A percentile compares a stretch with the other conserved stretches of the same genome.
These are phyloP conservation scores for Kluyveromyces sp. DNA, from an alignment of 1,139 yeast genomes.

Conservation along the genomic window DNA sequence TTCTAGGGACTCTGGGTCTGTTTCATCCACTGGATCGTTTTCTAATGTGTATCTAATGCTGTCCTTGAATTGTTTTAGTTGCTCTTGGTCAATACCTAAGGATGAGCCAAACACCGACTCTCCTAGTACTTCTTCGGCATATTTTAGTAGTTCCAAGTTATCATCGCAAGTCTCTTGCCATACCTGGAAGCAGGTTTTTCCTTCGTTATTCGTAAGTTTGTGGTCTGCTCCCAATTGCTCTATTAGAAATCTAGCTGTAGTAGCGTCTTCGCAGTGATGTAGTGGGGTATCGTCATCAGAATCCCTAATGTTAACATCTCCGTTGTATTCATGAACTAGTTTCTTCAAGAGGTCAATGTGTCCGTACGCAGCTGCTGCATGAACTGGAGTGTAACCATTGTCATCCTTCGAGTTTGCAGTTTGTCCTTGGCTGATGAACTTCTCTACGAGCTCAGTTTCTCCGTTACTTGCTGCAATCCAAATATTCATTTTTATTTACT, in stretches of 20 bases:
- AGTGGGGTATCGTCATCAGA: conserved; percentile 92
- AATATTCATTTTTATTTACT: conserved; percentile 42
- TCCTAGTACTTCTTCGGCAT: conserved; percentile 44
- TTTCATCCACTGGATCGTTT: conserved; percentile 34
- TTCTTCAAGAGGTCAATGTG: conserved; percentile 58
- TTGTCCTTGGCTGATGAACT: conserved; percentile 44
- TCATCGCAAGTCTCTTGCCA: conserved; percentile 74
- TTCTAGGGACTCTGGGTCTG: conserved; percentile 41
- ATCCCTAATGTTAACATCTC: conserved; percentile 76
- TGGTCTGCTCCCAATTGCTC: conserved; percentile 62
- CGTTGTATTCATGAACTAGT: conserved; percentile 51
- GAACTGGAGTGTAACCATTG: conserved; percentile 92
- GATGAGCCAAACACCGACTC: conserved; percentile 23
- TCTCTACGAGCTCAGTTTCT: conserved; percentile 50
- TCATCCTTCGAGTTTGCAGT: conserved; percentile 74
- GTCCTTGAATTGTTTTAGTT: conserved; percentile 31
- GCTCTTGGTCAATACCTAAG: conserved; percentile 42
- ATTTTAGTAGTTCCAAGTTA: conserved; percentile 66
- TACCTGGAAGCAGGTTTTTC: conserved; percentile 58
- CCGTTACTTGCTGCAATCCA: conserved; percentile 97
- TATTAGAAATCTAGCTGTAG: conserved; percentile 56
- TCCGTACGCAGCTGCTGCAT: conserved; percentile 94
- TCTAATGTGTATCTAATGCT: conserved; percentile 52
- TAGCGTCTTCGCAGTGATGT: conserved; percentile 75
- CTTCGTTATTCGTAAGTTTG: conserved; percentile 58